phyloP scores from a whole-genome alignment of 768 basidiomycete genomes.

The Trichaptum fuscoviolaceum region DNA sequence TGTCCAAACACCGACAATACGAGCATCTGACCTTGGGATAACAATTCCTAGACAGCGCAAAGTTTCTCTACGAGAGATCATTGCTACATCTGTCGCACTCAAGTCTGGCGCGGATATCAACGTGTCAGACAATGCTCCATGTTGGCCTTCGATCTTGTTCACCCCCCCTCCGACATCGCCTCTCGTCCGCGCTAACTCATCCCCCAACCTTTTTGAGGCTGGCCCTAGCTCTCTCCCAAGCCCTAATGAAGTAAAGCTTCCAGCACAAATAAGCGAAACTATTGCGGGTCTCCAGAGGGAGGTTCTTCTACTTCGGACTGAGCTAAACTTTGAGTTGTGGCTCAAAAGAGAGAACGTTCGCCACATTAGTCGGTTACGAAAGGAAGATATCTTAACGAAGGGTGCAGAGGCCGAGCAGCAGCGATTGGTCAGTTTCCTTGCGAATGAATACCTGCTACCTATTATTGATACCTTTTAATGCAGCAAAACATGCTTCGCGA shows the following conservation, averaged over 20 bases:
- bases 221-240: neutral
- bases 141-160: conserved; percentile 50
- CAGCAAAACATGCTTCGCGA: conserved; percentile 82
- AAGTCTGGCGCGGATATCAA: conserved; percentile 67
- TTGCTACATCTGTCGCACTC: conserved; percentile 63
- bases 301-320: conserved; percentile 66
- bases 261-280: conserved; percentile 52
- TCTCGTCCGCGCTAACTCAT: conserved; percentile 24
- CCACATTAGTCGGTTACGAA: conserved; percentile 76
- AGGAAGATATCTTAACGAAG: conserved; percentile 64
- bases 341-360: conserved; percentile 73
- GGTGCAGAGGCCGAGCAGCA: conserved; percentile 80
- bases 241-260: neutral
- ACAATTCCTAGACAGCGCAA: conserved; percentile 14
- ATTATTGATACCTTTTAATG: neutral
- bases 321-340: conserved; percentile 85
- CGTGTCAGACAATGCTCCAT: conserved; percentile 43
- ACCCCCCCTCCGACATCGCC: conserved; percentile 20
- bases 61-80: conserved; percentile 72
- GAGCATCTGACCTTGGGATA: conserved; percentile 4
- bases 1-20: neutral
- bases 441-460: conserved; percentile 3
- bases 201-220: conserved; percentile 14
- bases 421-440: conserved; percentile 51
- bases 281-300: conserved; percentile 73